Percentiles rank a stretch among this genome's conserved stretches.
phyloP scores from a whole-genome alignment of 2,329 filamentous ascomycete genomes.

The Alternaria sp. region DNA sequence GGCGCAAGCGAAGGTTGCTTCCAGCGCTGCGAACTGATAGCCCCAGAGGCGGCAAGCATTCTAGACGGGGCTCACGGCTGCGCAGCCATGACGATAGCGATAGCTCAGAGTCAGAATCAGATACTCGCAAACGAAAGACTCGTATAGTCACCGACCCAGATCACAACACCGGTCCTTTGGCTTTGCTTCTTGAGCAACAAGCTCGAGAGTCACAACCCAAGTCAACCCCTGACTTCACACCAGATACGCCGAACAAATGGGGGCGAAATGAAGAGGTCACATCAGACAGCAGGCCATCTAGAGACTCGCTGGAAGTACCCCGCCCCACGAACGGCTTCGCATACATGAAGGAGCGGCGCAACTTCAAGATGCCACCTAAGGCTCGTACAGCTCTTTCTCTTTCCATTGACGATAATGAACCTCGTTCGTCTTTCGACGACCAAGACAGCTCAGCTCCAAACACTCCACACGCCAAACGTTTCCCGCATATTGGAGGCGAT shows the following conservation, averaged over 20 bases:
- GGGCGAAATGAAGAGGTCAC: conserved; percentile 34
- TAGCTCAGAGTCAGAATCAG: conserved; percentile 52
- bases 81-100: conserved; percentile 38
- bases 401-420: conserved; percentile 37
- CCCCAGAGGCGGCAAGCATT: conserved; percentile 37
- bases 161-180: conserved; percentile 55
- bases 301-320: conserved; percentile 36
- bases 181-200: conserved; percentile 54
- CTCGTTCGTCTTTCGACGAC: conserved; percentile 48
- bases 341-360: conserved; percentile 20
- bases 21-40: conserved; percentile 43
- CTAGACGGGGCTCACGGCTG: conserved; percentile 35
- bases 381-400: conserved; percentile 21
- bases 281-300: conserved; percentile 16
- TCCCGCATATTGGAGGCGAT: conserved; percentile 42
- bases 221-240: conserved; percentile 49
- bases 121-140: conserved; percentile 57
- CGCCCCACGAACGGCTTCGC: conserved; percentile 26
- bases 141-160: conserved; percentile 55
- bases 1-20: conserved; percentile 43
- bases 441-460: conserved; percentile 48
- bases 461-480: conserved; percentile 42
- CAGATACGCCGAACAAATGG: conserved; percentile 52
- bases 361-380: conserved; percentile 30
- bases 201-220: conserved; percentile 43